Evolutionary conservation across 1,284 basidiomycete genomes (phyloP), one percentile per base, ranked within the genome.

Genomic region (Fomes fomentarius): DNA sequence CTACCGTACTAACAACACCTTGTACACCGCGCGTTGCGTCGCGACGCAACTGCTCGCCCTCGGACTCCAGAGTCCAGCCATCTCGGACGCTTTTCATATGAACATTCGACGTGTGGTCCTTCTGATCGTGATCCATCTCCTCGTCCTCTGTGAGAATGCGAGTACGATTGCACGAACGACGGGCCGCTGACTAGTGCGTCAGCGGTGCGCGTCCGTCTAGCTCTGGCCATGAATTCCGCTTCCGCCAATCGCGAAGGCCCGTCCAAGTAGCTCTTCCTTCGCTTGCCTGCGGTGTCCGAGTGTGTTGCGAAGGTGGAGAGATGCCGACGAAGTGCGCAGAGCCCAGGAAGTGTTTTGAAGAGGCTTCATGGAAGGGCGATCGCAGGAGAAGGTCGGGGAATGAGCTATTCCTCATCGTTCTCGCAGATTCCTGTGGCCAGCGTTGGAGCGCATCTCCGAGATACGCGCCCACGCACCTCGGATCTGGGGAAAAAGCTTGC

Each of bases 191-290:
- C 33, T 33, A 31, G 37, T 33, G 37, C 33, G 34, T 19, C 43
- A 22, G 43, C 43, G 7, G 19, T 17, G 43, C 12, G 43, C 28
- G 30, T 26, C 28, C n/a, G n/a, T n/a, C n/a, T n/a, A n/a, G n/a
- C n/a, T 33, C 11, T 4, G 33, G n/a, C n/a, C n/a, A n/a, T n/a
- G n/a, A n/a, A 38, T 46, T 52, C 52, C 35, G 28, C 52, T 49
- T 38, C 52, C 42, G 52, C 52, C 52, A 48, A 48, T 54, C 52
- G 31, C 35, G 52, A 54, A 49, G 41, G 15, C 46, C 28, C 17
- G 28, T 48, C 45, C 38, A 40, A 7, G 17, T 40, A 17, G 37
- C 42, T 40, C 19, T 19, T n/a, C 28, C 37, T 35, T 40, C 25
- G 28, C n/a, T 38, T 8, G 19, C 11, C 51, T 42, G 22, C 37